Base-by-base conservation (phyloP, 1,284 basidiomycete genomes). In the Puccinia coronata region DNA sequence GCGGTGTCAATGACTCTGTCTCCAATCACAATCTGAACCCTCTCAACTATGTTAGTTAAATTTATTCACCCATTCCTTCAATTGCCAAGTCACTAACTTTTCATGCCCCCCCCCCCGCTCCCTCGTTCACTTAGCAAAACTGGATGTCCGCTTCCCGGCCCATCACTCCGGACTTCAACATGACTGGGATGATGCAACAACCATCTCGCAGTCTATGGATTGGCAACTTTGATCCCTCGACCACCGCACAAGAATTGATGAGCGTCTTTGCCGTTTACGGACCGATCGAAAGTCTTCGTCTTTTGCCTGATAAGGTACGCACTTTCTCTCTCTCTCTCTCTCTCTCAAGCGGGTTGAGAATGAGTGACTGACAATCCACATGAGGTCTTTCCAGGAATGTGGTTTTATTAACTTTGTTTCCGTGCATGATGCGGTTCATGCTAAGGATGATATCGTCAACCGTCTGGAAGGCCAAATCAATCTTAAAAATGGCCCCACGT, bases 401-500 rank as follows among this genome's bases (percentile, higher is more conserved):
- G 96, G 96, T 12, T 99, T 99, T 86, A 95, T 99, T 86, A 99
- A 99, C 87, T 99, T 96, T 86, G 93, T 97, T 79, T 96, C 97
- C 84, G 92, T 94, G 85, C 90, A 91, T 0, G 96, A 98, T 87
- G 97, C 96, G 25, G 92, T 98, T 82, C 92, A 93, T 80, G 96
- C 96, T 8, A 95, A 96, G 85, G 96, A 99, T 57, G 97, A 99
- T 86, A 94, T 98, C 25, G 89, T 97, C 74, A 97, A 96, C 85
- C 92, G 96, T 43, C 90, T 98, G 53, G 94, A 94, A 53, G 96
- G 96, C 5, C 93, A 95, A 83, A 94, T 98, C 83, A 83, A 88
- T 3, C 92, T 93, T 78, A 93, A 95, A 90, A 92, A 93, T 16
- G 95, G 94, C 84, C 94, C 93, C 18, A 93, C 95, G 84, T 93